Conservation (phyloP, 1,284 basidiomycete species). For the Phaffia rhodozyma region DNA sequence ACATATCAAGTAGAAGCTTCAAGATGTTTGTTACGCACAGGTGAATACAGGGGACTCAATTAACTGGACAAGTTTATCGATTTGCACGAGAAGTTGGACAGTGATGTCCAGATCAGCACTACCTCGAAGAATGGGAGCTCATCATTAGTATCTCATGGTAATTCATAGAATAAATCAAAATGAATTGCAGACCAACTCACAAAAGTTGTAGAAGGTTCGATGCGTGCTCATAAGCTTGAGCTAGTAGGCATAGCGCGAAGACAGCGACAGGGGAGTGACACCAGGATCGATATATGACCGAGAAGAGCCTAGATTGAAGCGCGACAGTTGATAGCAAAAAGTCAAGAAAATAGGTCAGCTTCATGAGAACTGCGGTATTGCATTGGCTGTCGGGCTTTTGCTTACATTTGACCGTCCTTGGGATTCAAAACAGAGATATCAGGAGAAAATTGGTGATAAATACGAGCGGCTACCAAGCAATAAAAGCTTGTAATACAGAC, state of each 20-base stretch:
- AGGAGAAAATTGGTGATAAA: constrained; percentile 7
- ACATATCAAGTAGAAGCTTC: background rate
- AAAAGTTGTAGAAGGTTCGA: constrained; percentile 95
- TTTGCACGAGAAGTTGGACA: constrained; percentile 84
- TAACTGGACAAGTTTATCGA: constrained; percentile 95
- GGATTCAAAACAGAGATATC: background rate
- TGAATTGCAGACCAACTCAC: constrained; percentile 39
- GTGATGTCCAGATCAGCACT: constrained; percentile 95
- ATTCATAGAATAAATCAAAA: background rate
- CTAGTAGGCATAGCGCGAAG: constrained; percentile 87
- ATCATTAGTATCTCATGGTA: background rate
- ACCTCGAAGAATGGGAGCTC: background rate
- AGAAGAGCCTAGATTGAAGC: constrained; percentile 48
- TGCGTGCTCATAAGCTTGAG: constrained; percentile 97
- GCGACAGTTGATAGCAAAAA: constrained; percentile 29
- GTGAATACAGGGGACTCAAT: constrained; percentile 98
- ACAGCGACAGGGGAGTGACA: constrained; percentile 96
- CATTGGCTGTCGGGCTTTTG: too few species aligned
- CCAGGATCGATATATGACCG: constrained; percentile 89
- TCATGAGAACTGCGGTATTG: too few species aligned
- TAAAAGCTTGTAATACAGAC: background rate
- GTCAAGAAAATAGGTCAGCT: background rate
- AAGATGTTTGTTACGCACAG: constrained; percentile 44
- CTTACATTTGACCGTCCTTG: constrained; percentile 67
- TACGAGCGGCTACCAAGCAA: background rate